A percentile compares a stretch with the other conserved stretches of the same genome.
phyloP scores from a whole-genome alignment of 129 eudicot genomes.

The Kitagawia praeruptora region DNA sequence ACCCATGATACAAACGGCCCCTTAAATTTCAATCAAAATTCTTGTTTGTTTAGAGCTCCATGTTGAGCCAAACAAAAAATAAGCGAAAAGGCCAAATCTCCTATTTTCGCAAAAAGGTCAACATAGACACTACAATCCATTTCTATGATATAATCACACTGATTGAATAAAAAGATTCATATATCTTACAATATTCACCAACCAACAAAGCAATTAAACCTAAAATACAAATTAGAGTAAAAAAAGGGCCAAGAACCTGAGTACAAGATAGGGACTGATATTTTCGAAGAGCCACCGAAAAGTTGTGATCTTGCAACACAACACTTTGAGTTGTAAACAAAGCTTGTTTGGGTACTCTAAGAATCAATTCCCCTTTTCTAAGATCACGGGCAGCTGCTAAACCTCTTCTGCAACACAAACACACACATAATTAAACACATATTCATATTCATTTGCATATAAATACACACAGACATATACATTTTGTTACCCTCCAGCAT shows the following conservation, averaged over 20 bases:
- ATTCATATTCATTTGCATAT: neutral
- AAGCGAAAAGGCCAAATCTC: neutral
- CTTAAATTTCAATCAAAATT: neutral
- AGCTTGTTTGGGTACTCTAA: slow-evolving; percentile 69
- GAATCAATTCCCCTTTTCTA: slow-evolving; percentile 62
- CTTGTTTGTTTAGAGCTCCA: neutral
- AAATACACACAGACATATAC: neutral
- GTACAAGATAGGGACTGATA: slow-evolving; percentile 39
- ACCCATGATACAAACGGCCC: too few species aligned
- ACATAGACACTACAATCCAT: neutral
- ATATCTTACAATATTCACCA: neutral
- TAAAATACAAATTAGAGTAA: neutral
- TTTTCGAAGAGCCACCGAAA: slow-evolving; percentile 27
- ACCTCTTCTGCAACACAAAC: slow-evolving; percentile 62
- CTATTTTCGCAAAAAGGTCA: neutral
- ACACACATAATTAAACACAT: neutral
- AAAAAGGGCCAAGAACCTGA: slow-evolving; percentile 39
- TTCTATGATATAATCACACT: neutral
- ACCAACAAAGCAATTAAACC: neutral
- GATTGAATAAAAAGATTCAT: neutral
- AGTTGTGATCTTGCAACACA: slow-evolving; percentile 36
- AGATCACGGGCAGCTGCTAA: slow-evolving; percentile 71
- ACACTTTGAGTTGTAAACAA: slow-evolving; percentile 56
- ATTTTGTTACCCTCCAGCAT: slow-evolving; percentile 62
- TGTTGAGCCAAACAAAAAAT: neutral